A percentile compares a stretch with the other conserved stretches of the same genome.
Conservation (phyloP, 306 rosid species). For the Crataegus laevigata region DNA sequence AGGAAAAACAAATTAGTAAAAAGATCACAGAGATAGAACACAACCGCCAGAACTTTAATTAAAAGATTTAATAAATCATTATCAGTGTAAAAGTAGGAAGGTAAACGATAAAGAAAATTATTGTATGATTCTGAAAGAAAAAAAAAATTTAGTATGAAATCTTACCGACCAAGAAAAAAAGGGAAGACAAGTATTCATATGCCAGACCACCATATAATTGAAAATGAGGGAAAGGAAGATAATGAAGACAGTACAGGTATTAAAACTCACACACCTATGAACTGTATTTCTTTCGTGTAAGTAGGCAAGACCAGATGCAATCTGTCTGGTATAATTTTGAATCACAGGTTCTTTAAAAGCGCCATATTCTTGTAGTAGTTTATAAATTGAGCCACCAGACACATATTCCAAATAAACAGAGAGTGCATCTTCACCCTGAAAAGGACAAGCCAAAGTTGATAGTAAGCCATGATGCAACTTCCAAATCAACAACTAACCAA, state of each 20-base stretch:
- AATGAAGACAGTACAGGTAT: background rate
- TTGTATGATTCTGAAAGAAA: background rate
- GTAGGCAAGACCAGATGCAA: constrained; percentile 91
- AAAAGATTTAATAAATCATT: background rate
- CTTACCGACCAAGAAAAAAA: background rate
- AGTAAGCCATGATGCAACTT: background rate
- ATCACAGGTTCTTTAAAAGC: constrained; percentile 83
- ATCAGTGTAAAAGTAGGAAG: background rate
- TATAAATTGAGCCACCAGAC: constrained; percentile 95
- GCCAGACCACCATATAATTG: background rate
- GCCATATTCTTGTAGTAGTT: constrained; percentile 91
- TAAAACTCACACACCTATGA: constrained; percentile 56
- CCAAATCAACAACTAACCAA: background rate
- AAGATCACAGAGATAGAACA: constrained; percentile 1
- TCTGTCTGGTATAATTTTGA: constrained; percentile 86
- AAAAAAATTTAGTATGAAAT: background rate
- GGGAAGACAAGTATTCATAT: background rate
- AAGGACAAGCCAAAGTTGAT: constrained; percentile 7
- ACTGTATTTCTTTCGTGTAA: constrained; percentile 89
- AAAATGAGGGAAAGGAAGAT: background rate
- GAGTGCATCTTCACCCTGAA: constrained; percentile 74
- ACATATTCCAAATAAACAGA: constrained; percentile 88
- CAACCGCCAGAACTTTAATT: background rate
- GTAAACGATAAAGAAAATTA: background rate
- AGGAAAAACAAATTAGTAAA: constrained; percentile 6